Base-by-base conservation (phyloP, 495 filamentous ascomycete genomes). In the Talaromyces trachyspermus region DNA sequence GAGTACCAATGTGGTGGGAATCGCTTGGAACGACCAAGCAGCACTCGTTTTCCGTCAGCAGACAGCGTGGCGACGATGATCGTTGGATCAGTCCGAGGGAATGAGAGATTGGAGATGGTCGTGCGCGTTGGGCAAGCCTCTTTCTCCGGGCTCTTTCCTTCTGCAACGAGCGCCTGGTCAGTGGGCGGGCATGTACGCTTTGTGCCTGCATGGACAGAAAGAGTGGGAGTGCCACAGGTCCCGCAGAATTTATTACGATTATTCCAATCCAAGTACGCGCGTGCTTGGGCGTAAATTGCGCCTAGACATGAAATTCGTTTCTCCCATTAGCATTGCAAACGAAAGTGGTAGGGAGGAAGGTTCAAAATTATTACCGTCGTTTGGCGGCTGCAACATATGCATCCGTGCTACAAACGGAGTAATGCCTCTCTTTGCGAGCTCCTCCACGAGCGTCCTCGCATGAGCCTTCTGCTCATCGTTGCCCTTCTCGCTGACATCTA, bases 241-340 rank as follows among this genome's bases (percentile, higher is more conserved):
- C 80, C 88, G 65, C 92, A 98, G 69, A 88, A 97, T 27, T 81
- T 87, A 59, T 95, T 96, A 24, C 91, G 85, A 40, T 72, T 76
- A 65, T 98, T 97, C 92, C 92, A 98, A 68, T 97, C 92, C 23
- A 91, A 60, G 29, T 95, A 66, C n/a, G 86, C 82, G 53, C 91
- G 84, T 2, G 89, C 86, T 58, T 92, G 85, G n/a, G 88, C 94
- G 58, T 88, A 89, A 35, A 94, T 87, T 46, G 89, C 90, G 49
- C 88, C 91, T 89, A 50, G 11, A 43, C 14, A 9, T 22, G 43
- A 33, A 25, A 18, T 43, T 46, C n/a, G n/a, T n/a, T n/a, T n/a
- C n/a, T n/a, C n/a, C 19, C 23, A 50, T 54, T 29, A 61, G 48
- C 41, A 36, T 17, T 48, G 46, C 7, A 4, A 5, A 25, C 10